Evolutionary conservation across 164 flowering plant species (phyloP), one percentile per base, ranked within the genome.

Genomic region (Piper betle): DNA sequence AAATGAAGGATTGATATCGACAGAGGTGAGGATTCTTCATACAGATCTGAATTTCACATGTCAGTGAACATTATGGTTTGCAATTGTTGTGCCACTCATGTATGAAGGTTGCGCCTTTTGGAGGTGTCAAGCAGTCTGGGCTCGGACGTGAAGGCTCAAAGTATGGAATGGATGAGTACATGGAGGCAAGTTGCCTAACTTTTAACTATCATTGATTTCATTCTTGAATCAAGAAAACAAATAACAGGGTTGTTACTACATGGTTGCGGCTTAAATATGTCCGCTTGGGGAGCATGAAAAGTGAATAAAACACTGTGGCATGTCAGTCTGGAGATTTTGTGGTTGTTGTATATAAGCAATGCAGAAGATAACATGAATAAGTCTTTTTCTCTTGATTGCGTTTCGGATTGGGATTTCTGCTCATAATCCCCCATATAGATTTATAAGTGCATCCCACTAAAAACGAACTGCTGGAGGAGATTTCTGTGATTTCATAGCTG

Each of bases 71-170:
- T 11, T 15, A 12, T 20, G 19, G 3, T 41, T 25, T 42, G 40
- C 25, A 16, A 63, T 56, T 13, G 7, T 55, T 11, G 39, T 16
- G 18, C 18, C 43, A 17, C 38, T 33, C 11, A 4, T 55, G 19
- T 17, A n/a, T 73, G 73, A 71, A 90, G 99, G 99, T 94, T 69
- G 99, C 97, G 62, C 99, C 99, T 62, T 93, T 93, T 76, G 97
- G 97, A 65, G 97, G 99, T 40, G 74, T 86, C 55, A 94, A 94
- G 56, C 89, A 94, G 71, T 90, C 97, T 39, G 99, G 99, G 64
- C 92, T 93, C 65, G 99, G 99, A 52, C 75, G 97, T 59, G 97
- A 88, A 76, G 99, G 97, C 58, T 94, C 97, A 63, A 94, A 90
- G 67, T 94, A 91, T 62, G 97, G 97, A 52, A 80, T 90, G 69